These are phyloP conservation scores for Brassica hybrid DNA, from an alignment of 441 rosid genomes.

Conservation along the genomic window DNA sequence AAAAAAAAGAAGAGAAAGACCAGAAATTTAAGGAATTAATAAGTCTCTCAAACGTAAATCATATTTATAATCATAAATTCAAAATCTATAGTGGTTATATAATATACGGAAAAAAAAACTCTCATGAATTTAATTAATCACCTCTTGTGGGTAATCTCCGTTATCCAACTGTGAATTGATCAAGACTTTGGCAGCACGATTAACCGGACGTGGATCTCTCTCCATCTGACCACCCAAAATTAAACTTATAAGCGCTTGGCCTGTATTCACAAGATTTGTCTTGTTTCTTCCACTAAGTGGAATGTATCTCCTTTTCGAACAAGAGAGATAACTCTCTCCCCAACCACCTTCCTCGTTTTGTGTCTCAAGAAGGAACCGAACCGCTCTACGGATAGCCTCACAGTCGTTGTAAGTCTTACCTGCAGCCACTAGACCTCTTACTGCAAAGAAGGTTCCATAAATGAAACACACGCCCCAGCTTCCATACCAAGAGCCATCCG, in stretches of 20 bases:
- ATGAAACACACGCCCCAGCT: constrained; percentile 1
- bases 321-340: neutral
- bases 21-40: neutral
- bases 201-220: constrained; percentile 3
- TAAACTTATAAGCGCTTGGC: neutral
- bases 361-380: neutral
- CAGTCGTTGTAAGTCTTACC: neutral
- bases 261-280: neutral
- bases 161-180: neutral
- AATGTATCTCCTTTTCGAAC: neutral
- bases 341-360: neutral
- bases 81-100: neutral
- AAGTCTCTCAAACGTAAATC: neutral
- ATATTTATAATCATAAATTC: neutral
- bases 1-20: neutral
- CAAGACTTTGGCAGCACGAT: constrained; percentile 3
- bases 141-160: constrained; percentile 3
- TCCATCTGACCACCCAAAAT: neutral
- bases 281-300: constrained; percentile 3
- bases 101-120: neutral
- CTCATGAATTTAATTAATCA: neutral
- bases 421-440: neutral
- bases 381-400: constrained; percentile 3
- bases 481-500: neutral
- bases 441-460: neutral